Evolutionary conservation across 352 stramenopile species (phyloP), one percentile per base, ranked within the genome.

Genomic region (Phytophthora constricta): DNA sequence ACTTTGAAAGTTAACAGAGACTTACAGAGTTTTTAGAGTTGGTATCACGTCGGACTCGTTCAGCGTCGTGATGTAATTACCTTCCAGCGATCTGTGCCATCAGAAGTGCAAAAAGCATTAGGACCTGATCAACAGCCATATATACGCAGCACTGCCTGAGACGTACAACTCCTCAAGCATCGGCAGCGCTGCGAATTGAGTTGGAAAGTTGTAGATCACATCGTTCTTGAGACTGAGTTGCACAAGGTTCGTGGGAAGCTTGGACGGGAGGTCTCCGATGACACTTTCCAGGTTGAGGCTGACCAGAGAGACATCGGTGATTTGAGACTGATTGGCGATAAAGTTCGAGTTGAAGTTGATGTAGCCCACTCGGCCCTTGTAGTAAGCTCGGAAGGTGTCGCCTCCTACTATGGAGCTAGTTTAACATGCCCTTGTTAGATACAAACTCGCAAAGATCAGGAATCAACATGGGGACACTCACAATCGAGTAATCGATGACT

Each of bases 291-390:
- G 55, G 26, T 77, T 63, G 10, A 77, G 41, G n/a, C 28, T 77
- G 48, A 67, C 54, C n/a, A 77, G 49, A 41, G 45, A 64, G 19
- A 77, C 59, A 19, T 27, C 63, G 5, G 54, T 74, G 49, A 77
- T 52, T 16, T 77, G 65, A 13, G 53, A 65, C 60, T 77, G 65
- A 13, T 68, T 61, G 28, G 31, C 60, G 28, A 77, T 51, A 47
- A 77, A 74, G 49, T 53, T 47, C 22, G 57, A 62, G 28, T 68
- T 62, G 27, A 76, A 59, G 0, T 59, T 62, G 10, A 76, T 27
- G 23, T 72, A 68, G n/a, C 51, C 62, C 28, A 76, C 68, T 26
- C 61, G 56, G n/a, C 68, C 50, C 34, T 72, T 76, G 55, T 63
- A 60, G 51, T 50, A 65, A n/a, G n/a, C 45, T 28, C 58, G 54